Percentiles rank a stretch among this genome's conserved stretches.
Conservation (phyloP, 2,329 filamentous ascomycete genomes). For the Cladophialophora carrionii region DNA sequence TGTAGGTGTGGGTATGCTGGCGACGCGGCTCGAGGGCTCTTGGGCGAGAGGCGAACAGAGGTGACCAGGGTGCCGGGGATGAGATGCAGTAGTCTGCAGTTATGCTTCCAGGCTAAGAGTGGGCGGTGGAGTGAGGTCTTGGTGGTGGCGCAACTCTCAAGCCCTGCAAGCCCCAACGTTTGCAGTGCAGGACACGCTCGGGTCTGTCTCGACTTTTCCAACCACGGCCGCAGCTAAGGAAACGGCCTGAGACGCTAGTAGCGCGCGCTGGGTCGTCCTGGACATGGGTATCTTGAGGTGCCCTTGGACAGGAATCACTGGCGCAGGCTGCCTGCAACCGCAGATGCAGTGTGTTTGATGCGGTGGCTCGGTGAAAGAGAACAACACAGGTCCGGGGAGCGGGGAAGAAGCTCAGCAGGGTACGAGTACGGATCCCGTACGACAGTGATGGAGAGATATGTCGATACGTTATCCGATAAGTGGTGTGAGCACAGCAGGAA, state of each 20-base stretch:
- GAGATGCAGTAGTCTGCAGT: slow-evolving; percentile 28
- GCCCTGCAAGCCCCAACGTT: slow-evolving; percentile 8
- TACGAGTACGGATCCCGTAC: not conserved
- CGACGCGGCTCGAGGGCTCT: slow-evolving; percentile 32
- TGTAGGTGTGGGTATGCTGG: slow-evolving; percentile 25
- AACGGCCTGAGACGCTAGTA: slow-evolving; percentile 26
- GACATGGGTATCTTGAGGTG: slow-evolving; percentile 7
- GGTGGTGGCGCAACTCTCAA: slow-evolving; percentile 31
- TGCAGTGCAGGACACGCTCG: slow-evolving; percentile 12
- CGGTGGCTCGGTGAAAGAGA: not conserved
- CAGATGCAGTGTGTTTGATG: not conserved
- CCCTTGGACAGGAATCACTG: not conserved
- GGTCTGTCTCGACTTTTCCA: slow-evolving; percentile 17
- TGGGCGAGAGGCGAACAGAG: slow-evolving; percentile 26
- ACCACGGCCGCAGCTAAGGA: slow-evolving; percentile 33
- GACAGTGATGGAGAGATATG: not conserved
- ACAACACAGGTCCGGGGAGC: not conserved
- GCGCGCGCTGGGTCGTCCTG: slow-evolving; percentile 21
- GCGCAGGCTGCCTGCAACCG: not conserved
- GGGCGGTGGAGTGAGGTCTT: slow-evolving; percentile 26
- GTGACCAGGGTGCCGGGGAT: slow-evolving; percentile 15
- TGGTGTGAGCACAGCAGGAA: slow-evolving; percentile 6
- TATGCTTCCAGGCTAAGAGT: slow-evolving; percentile 26
- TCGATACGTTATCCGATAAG: not conserved
- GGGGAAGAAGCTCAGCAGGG: not conserved